phyloP scores from a whole-genome alignment of 306 rosid species.

The Vigna reflexopilosa region DNA sequence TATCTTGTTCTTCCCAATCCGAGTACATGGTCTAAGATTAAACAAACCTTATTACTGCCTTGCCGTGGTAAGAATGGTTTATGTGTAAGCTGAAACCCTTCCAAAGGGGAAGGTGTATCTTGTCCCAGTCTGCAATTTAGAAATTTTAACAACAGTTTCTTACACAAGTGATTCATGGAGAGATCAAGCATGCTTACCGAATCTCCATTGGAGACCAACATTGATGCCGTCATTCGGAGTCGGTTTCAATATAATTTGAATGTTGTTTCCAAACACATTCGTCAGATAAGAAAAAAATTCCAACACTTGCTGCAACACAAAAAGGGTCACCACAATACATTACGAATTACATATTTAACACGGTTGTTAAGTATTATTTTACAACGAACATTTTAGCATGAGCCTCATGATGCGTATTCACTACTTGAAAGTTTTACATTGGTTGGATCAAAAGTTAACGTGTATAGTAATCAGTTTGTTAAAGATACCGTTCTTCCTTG shows the following conservation, averaged over 20 bases:
- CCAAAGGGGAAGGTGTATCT: constrained; percentile 53
- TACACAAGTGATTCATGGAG: constrained; percentile 16
- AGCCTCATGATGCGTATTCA: no score
- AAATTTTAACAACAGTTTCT: constrained; percentile 13
- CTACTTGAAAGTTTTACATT: no score
- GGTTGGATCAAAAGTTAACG: no score
- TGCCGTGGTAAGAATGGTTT: constrained; percentile 64
- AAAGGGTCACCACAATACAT: constrained; percentile 24
- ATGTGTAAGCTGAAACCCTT: constrained; percentile 68
- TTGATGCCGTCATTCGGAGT: constrained; percentile 64
- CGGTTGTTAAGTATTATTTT: neutral
- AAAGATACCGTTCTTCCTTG: constrained; percentile 60
- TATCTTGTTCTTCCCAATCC: neutral
- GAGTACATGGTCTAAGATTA: neutral
- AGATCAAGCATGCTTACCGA: constrained; percentile 52
- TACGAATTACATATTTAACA: constrained; percentile 5
- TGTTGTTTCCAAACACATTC: constrained; percentile 46
- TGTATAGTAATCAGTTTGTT: neutral
- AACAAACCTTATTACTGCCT: constrained; percentile 67
- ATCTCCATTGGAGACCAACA: constrained; percentile 73
- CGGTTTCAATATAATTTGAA: constrained; percentile 57
- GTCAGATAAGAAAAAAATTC: constrained; percentile 54
- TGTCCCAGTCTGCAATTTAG: constrained; percentile 59
- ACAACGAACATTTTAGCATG: no score
- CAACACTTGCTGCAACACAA: constrained; percentile 71